phyloP scores from a whole-genome alignment of 345 rosid genomes.

The Eucalyptus sp. region DNA sequence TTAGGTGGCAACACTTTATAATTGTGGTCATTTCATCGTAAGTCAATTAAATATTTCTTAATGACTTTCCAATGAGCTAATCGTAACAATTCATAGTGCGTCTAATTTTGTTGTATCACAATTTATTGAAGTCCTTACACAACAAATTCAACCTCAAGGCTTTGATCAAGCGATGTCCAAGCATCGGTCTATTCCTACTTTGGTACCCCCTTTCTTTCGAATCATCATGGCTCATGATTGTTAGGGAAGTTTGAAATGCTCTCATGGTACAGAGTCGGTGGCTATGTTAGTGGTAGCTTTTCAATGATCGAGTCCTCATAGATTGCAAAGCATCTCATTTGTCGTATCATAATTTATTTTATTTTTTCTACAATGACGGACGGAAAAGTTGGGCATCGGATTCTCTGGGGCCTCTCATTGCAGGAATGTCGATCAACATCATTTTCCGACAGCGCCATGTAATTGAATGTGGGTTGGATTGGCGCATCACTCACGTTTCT shows the following conservation, averaged over 20 bases:
- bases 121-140: not conserved
- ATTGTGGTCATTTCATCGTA: not conserved
- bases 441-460: not conserved
- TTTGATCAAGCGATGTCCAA: not conserved
- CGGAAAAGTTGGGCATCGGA: not conserved
- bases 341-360: not conserved
- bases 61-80: not conserved
- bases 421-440: not conserved
- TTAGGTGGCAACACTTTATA: not conserved
- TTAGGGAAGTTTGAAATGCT: not conserved
- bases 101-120: too few species aligned
- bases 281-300: not conserved
- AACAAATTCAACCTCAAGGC: not conserved
- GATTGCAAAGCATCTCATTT: not conserved
- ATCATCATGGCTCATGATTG: not conserved
- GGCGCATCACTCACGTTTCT: not conserved
- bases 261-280: not conserved
- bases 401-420: not conserved
- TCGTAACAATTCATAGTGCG: too few species aligned
- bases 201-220: not conserved
- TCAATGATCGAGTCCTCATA: not conserved
- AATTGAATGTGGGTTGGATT: not conserved
- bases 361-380: not conserved
- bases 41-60: too few species aligned
- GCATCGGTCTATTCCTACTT: not conserved